Base-by-base conservation (phyloP, 1,139 yeast genomes). In the Debaryomycetaceae sp. region DNA sequence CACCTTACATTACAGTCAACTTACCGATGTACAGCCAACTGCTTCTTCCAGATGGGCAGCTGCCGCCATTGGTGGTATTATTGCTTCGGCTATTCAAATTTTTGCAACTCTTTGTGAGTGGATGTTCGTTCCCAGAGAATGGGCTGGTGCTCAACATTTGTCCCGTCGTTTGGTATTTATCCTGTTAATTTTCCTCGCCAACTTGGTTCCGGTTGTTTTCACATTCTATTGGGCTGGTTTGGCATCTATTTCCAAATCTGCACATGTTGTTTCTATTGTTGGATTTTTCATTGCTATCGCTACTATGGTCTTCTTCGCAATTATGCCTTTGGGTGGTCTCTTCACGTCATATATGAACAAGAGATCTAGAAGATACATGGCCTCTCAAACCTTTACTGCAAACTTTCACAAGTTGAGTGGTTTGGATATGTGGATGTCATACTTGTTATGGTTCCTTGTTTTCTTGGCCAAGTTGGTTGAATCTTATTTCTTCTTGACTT, bases 111-210 rank as follows among this genome's bases (percentile, higher is more conserved):
- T 89, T 37, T 81, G 87, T 56, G 98, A 92, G 69, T 94, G 96
- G 97, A 75, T 83, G 63, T 92, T 88, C 60, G 98, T 92, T 48
- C 98, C 98, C 48, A 83, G 98, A 70, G 82, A 85, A 57, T 92
- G 98, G 98, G 95, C 98, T 28, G 98, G 98, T 67, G 98, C 98
- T 65, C 98, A 92, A 70, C 97, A 88, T 63, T 79, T 92, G 62
- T 72, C 89, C 37, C 86, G 96, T 67, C 86, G 98, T 63, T 73
- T 92, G 56, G 58, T 83, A 72, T 86, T 91, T 61, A 67, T 92
- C 61, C 54, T 83, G 42, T 52, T 81, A 39, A 78, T 91, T 48
- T 73, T 91, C 46, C 69, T 75, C 39, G 58, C 83, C 50, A 92
- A 92, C 66, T 71, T 92, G 63, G 92, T 83, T 53, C 95, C 98